These are phyloP conservation scores for Solanum hybrid DNA, from an alignment of 305 asterid genomes.

Conservation along the genomic window DNA sequence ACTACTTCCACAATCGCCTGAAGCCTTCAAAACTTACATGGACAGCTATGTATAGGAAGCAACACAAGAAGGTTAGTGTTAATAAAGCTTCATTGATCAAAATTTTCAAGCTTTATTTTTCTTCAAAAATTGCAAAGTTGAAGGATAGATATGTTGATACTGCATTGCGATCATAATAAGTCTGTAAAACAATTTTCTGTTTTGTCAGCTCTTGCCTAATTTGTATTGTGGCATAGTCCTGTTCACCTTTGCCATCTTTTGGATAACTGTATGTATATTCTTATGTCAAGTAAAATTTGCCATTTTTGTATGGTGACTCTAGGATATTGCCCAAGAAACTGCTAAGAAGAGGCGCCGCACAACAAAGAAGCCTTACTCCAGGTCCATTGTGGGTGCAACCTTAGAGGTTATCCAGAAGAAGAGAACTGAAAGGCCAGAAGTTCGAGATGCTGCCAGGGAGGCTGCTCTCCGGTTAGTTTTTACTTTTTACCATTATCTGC, in stretches of 20 bases:
- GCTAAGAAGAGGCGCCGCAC: constrained; percentile 38
- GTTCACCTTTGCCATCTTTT: background rate
- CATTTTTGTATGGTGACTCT: background rate
- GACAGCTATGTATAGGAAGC: constrained; percentile 15
- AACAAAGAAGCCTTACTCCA: constrained; percentile 36
- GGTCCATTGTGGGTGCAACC: constrained; percentile 44
- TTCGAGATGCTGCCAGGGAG: constrained; percentile 42
- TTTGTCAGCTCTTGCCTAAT: background rate
- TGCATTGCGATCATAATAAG: background rate
- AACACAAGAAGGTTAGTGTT: constrained; percentile 12
- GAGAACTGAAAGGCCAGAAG: constrained; percentile 39
- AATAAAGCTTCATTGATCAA: background rate
- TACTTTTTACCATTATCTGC: background rate
- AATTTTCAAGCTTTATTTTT: background rate
- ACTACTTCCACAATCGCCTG: constrained; percentile 9
- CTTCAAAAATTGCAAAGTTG: background rate
- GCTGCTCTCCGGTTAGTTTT: constrained; percentile 35
- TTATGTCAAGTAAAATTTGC: background rate
- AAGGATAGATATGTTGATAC: background rate
- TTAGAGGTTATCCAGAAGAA: constrained; percentile 40
- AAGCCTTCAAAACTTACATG: constrained; percentile 12
- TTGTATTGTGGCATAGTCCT: background rate
- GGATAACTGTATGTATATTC: background rate
- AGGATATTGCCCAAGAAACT: constrained; percentile 40
- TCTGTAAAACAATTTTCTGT: background rate